phyloP scores from a whole-genome alignment of 2,329 filamentous ascomycete species.

The Penicillium sp. region DNA sequence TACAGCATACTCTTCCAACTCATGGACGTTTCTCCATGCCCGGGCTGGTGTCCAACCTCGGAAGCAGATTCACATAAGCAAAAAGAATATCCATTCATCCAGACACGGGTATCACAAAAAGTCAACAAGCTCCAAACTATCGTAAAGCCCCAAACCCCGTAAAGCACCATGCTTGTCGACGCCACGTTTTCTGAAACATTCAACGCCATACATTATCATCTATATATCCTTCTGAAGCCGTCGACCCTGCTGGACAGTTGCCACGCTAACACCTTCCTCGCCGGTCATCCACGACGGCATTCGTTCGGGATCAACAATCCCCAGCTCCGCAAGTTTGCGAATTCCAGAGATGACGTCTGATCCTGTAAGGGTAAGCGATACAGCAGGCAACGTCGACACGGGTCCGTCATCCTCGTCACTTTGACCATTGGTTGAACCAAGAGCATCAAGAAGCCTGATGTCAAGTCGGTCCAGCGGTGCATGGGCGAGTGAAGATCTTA shows the following conservation, averaged over 20 bases:
- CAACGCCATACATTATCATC: not conserved
- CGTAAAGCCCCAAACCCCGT: not conserved
- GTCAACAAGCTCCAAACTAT: slow-evolving; percentile 6
- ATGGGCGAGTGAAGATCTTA: slow-evolving; percentile 39
- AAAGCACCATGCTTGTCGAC: slow-evolving; percentile 8
- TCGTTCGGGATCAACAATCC: slow-evolving; percentile 64
- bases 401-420: slow-evolving; percentile 8
- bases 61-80: not conserved
- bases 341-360: slow-evolving; percentile 77
- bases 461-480: slow-evolving; percentile 48
- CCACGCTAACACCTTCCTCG: slow-evolving; percentile 73
- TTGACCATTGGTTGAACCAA: slow-evolving; percentile 8
- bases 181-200: not conserved
- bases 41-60: too few relatives aligned
- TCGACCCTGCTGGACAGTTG: slow-evolving; percentile 61
- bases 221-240: slow-evolving; percentile 21
- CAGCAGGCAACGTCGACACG: slow-evolving; percentile 20
- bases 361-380: slow-evolving; percentile 65
- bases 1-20: too few relatives aligned
- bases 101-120: slow-evolving; percentile 19
- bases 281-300: slow-evolving; percentile 93
- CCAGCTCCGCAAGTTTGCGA: slow-evolving; percentile 70
- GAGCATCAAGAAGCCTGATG: slow-evolving; percentile 49
- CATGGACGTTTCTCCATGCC: not conserved
- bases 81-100: not conserved